phyloP scores from a whole-genome alignment of 352 stramenopile species.

The Phytophthora sp. region DNA sequence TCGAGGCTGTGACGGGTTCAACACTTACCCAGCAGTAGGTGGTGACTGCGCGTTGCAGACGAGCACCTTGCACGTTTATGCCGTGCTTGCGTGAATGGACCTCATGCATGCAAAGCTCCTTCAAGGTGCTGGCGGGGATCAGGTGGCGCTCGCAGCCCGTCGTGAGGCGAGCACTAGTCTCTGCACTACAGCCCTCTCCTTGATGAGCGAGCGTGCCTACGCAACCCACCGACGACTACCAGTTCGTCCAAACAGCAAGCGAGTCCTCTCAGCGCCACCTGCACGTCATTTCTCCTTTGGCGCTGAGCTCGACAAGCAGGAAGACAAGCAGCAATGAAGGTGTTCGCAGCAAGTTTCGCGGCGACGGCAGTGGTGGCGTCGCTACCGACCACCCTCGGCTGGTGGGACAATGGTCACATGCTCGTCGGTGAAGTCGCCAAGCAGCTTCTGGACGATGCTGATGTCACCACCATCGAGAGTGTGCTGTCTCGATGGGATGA shows the following conservation, averaged over 20 bases:
- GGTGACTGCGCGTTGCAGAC: constrained; percentile 26
- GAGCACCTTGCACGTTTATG: constrained; percentile 27
- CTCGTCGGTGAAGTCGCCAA: constrained; percentile 56
- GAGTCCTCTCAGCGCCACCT: background rate
- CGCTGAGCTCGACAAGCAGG: background rate
- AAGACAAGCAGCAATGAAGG: constrained; percentile 43
- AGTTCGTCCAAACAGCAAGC: background rate
- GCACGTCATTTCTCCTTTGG: constrained; percentile 23
- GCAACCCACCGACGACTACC: constrained; percentile 1
- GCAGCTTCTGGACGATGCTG: constrained; percentile 49
- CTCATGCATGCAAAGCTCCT: constrained; percentile 14
- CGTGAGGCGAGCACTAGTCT: constrained; percentile 6
- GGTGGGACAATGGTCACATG: constrained; percentile 80
- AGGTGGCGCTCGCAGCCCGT: background rate
- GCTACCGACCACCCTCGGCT: constrained; percentile 34
- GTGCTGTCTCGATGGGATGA: constrained; percentile 51
- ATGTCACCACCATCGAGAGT: constrained; percentile 56
- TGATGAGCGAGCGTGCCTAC: constrained; percentile 17
- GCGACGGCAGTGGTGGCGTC: constrained; percentile 15
- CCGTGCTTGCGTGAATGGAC: constrained; percentile 19
- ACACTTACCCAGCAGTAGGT: constrained; percentile 15
- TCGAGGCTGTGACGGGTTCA: constrained; percentile 3
- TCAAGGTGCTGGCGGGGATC: background rate
- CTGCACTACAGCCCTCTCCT: constrained; percentile 6
- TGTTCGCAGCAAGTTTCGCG: constrained; percentile 19